phyloP scores from a whole-genome alignment of 1,284 basidiomycete genomes.

The Stereum hirsutum region DNA sequence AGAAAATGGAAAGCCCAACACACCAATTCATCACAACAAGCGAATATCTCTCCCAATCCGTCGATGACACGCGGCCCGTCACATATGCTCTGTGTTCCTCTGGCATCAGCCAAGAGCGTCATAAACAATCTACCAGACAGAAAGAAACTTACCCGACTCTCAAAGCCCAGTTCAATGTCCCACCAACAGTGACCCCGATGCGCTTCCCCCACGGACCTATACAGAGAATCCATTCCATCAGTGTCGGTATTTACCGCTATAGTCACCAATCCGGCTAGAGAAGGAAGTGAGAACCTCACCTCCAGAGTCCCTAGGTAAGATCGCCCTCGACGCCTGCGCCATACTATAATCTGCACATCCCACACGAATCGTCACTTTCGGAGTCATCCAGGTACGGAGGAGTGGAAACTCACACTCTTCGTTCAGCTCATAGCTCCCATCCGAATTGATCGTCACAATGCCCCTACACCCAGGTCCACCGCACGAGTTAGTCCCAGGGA shows the following conservation, averaged over 20 bases:
- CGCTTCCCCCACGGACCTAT: constrained; percentile 63
- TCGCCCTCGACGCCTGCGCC: constrained; percentile 67
- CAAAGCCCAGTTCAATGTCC: constrained; percentile 47
- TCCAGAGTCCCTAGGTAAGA: constrained; percentile 58
- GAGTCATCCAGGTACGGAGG: not conserved
- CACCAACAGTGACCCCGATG: constrained; percentile 53
- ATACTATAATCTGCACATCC: constrained; percentile 52
- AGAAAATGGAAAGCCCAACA: too few relatives aligned
- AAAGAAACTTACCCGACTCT: too few relatives aligned
- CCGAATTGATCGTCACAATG: constrained; percentile 54
- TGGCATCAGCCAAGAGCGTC: too few relatives aligned
- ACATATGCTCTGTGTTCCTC: constrained; percentile 62
- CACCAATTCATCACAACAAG: constrained; percentile 58
- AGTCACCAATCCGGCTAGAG: too few relatives aligned
- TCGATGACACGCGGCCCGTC: constrained; percentile 41
- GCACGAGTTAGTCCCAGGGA: constrained; percentile 58
- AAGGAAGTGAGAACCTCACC: too few relatives aligned
- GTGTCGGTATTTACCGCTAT: too few relatives aligned
- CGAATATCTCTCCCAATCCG: constrained; percentile 57
- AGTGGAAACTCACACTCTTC: constrained; percentile 50
- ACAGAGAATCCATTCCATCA: too few relatives aligned
- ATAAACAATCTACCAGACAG: too few relatives aligned
- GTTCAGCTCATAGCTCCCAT: constrained; percentile 53
- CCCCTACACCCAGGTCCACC: constrained; percentile 50
- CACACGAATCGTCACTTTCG: too few relatives aligned